A percentile compares a stretch with the other conserved stretches of the same genome.
Conservation (phyloP, 441 rosid species). For the Adansonia rubrostipa region DNA sequence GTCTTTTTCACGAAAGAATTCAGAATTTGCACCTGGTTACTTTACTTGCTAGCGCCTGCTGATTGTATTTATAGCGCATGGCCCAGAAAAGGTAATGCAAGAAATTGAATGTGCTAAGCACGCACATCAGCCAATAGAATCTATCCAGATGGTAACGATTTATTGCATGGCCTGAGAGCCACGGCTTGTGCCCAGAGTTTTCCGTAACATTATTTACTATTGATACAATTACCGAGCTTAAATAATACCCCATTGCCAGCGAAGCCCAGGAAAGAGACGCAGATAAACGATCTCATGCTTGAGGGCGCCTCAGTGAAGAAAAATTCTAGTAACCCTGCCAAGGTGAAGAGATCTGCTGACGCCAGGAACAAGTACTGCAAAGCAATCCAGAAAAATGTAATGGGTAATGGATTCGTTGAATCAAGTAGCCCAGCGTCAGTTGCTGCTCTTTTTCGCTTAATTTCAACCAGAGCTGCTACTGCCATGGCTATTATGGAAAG, state of each 20-base stretch:
- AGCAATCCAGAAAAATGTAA: conserved; percentile 80
- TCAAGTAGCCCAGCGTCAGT: conserved; percentile 45
- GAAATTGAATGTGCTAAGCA: conserved; percentile 71
- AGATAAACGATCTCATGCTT: conserved; percentile 84
- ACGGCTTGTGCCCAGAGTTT: conserved; percentile 46
- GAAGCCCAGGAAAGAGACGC: conserved; percentile 90
- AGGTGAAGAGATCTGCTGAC: conserved; percentile 92
- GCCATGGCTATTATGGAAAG: conserved; percentile 84
- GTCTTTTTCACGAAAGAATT: background rate
- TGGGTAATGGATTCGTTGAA: conserved; percentile 53
- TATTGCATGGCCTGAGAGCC: conserved; percentile 65
- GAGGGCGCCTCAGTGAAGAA: conserved; percentile 92
- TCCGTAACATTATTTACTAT: conserved; percentile 61
- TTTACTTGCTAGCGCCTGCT: conserved; percentile 26
- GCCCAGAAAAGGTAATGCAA: conserved; percentile 82
- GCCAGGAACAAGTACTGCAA: conserved; percentile 82
- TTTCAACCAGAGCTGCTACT: conserved; percentile 81
- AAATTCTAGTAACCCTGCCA: conserved; percentile 85
- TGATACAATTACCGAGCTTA: conserved; percentile 76
- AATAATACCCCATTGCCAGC: conserved; percentile 83
- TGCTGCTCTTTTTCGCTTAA: conserved; percentile 69
- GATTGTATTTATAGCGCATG: conserved; percentile 64
- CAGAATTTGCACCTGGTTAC: background rate
- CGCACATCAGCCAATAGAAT: conserved; percentile 88
- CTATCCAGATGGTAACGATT: conserved; percentile 67